These are phyloP conservation scores for Paragyromitra xinjiangensis DNA, from an alignment of 495 filamentous ascomycete species.

Conservation along the genomic window DNA sequence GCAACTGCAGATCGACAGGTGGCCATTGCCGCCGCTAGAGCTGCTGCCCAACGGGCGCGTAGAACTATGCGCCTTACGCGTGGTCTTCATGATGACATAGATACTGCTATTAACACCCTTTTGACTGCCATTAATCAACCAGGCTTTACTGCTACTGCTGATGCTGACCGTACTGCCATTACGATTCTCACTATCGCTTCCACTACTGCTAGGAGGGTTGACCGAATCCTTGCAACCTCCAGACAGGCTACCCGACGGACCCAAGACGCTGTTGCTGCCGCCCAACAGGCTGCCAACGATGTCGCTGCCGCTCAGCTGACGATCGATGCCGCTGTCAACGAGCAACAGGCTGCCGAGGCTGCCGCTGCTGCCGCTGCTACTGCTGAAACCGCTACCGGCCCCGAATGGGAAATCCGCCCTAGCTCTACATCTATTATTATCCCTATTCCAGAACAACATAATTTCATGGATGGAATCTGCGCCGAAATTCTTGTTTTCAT, in stretches of 20 bases:
- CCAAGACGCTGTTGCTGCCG: neutral
- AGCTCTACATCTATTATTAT: neutral
- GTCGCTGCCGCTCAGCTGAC: neutral
- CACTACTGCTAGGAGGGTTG: neutral
- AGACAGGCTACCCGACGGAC: neutral
- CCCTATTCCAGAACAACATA: conserved; percentile 16
- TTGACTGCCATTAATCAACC: neutral
- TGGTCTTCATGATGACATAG: neutral
- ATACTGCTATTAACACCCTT: neutral
- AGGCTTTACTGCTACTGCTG: neutral
- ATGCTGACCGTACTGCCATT: neutral
- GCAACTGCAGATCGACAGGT: neutral
- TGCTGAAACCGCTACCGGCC: neutral
- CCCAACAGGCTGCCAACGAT: neutral
- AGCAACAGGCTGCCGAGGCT: neutral
- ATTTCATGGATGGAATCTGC: conserved; percentile 31
- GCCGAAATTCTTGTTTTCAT: conserved; percentile 45
- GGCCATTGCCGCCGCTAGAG: neutral
- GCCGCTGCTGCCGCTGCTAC: neutral
- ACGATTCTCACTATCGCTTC: neutral
- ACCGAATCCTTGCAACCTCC: neutral
- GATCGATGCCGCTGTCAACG: neutral
- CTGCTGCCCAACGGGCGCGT: neutral
- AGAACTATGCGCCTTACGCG: neutral
- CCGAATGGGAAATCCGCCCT: neutral